phyloP scores from a whole-genome alignment of 2,329 filamentous ascomycete genomes.

The Laburnicola sp. region DNA sequence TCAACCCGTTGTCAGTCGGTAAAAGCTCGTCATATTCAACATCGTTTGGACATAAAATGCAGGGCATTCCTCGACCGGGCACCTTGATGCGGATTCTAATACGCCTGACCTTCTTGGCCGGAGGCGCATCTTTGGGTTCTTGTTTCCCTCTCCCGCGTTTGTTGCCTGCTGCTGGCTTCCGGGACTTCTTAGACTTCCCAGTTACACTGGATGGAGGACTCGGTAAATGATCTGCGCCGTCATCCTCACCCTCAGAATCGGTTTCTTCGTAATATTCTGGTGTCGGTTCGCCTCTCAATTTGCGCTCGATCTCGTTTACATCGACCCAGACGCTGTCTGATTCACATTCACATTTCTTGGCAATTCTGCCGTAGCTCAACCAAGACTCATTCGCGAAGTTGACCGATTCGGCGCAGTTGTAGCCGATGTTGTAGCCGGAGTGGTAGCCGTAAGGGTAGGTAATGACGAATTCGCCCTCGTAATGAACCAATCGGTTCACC shows the following conservation, averaged over 20 bases:
- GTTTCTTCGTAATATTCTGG: slow-evolving; percentile 82
- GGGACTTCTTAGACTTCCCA: slow-evolving; percentile 67
- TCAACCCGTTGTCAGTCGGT: slow-evolving; percentile 81
- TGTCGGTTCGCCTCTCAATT: slow-evolving; percentile 79
- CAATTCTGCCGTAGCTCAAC: slow-evolving; percentile 92
- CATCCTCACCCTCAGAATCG: slow-evolving; percentile 67
- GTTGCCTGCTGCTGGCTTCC: slow-evolving; percentile 73
- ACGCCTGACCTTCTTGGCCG: slow-evolving; percentile 70
- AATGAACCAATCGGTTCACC: slow-evolving; percentile 93
- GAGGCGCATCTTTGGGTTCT: slow-evolving; percentile 49
- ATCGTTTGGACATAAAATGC: slow-evolving; percentile 90
- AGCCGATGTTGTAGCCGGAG: slow-evolving; percentile 95
- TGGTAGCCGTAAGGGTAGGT: slow-evolving; percentile 99
- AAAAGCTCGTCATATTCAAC: slow-evolving; percentile 80
- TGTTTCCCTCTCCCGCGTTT: slow-evolving; percentile 52
- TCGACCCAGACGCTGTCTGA: slow-evolving; percentile 99
- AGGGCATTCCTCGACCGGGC: slow-evolving; percentile 76
- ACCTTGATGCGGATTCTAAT: slow-evolving; percentile 73
- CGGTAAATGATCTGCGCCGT: slow-evolving; percentile 64
- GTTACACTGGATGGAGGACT: slow-evolving; percentile 77
- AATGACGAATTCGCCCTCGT: slow-evolving; percentile 96
- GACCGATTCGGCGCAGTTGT: slow-evolving; percentile 98
- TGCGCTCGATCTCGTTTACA: slow-evolving; percentile 92
- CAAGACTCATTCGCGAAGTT: slow-evolving; percentile 96
- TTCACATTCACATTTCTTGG: slow-evolving; percentile 95